These are phyloP conservation scores for Sideroxylon spinosum DNA, from an alignment of 179 eudicot genomes.

Conservation along the genomic window DNA sequence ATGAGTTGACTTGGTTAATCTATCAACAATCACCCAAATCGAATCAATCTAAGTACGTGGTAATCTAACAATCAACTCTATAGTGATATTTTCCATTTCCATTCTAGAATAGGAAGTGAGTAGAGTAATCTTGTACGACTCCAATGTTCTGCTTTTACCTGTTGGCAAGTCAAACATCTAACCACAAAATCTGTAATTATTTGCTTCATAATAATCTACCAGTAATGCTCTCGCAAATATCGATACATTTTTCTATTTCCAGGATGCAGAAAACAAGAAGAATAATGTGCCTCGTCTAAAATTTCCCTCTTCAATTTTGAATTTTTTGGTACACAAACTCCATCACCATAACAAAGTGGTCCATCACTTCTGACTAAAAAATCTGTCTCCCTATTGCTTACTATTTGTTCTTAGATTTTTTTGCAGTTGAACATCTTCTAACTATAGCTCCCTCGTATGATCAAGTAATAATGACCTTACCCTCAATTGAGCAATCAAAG, in stretches of 20 bases:
- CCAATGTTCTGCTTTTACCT: no score
- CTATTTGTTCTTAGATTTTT: background rate
- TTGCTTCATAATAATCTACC: no score
- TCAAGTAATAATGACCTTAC: background rate
- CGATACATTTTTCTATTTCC: no score
- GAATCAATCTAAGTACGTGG: background rate
- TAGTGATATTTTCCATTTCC: background rate
- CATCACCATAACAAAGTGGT: background rate
- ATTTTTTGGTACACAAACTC: background rate
- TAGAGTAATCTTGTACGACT: no score
- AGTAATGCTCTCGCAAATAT: no score
- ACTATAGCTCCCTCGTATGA: background rate
- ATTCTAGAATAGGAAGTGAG: background rate
- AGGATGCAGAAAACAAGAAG: no score
- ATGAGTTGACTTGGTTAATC: background rate
- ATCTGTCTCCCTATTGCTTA: background rate
- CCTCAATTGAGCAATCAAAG: no score
- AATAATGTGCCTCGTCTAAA: no score
- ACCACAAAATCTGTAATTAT: no score
- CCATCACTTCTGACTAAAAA: background rate
- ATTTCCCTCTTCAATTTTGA: background rate
- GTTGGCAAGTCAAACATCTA: no score
- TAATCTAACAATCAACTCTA: no score
- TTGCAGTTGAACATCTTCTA: background rate
- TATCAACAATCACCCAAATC: background rate